Base-by-base conservation (phyloP, 208 protist species). In the Vickermania ingenoplastis region DNA sequence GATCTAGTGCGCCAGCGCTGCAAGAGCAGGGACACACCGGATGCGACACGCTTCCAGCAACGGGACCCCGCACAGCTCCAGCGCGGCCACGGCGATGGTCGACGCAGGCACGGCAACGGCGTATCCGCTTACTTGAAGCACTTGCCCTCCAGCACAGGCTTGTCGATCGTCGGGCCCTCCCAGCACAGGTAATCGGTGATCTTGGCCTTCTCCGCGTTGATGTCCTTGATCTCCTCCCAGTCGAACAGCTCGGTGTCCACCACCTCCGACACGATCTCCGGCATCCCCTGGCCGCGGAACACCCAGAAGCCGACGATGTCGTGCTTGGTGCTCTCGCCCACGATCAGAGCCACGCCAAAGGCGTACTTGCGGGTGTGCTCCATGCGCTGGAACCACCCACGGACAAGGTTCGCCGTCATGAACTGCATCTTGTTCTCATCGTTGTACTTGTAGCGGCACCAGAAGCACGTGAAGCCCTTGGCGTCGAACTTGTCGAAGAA, bases 381-480 rank as follows among this genome's bases (percentile, higher is more conserved):
- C 83, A 91, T 91, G 67, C 83, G 83, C 77, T 86, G 79, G 73
- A 91, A 91, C 83, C 79, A 87, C 51, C 79, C 83, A 51, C 83
- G 77, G 50, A 82, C 69, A 13, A 87, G 77, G 77, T 91, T 91
- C 31, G 83, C 76, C 51, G 83, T 91, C 83, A 91, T 91, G 80
- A 86, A 90, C 56, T 81, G 77, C 83, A 76, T 83, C 66, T 71
- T 81, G 65, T 83, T 86, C 52, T 86, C 78, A 61, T 89, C 82
- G 62, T 89, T 89, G 69, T 89, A 84, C 74, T 86, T 89, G 79
- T 86, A 86, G 54, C 67, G 61, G 67, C 71, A 79, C 81, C 81
- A 86, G 69, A 85, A 83, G 66, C 73, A 72, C 27, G 81, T 81
- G 76, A 79, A 89, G 66, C 81, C 81, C 54, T 57, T 63, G 52